Conservation (phyloP, 139 green algal species). For the Picochlorum sp. region DNA sequence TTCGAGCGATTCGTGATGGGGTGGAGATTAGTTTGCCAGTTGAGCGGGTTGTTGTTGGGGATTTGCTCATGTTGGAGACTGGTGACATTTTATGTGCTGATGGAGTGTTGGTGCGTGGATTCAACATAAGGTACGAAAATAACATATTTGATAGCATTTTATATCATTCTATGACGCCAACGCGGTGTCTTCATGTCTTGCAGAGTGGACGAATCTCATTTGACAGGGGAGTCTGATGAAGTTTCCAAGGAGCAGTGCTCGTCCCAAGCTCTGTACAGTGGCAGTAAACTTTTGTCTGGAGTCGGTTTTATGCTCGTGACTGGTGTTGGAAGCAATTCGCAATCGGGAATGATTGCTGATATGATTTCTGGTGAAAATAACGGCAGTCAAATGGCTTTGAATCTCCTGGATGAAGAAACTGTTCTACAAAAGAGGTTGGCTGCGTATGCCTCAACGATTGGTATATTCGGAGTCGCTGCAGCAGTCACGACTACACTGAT, state of each 20-base stretch:
- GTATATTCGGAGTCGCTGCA: constrained; percentile 51
- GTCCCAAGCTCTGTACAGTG: constrained; percentile 36
- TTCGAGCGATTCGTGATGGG: constrained; percentile 52
- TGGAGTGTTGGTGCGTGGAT: constrained; percentile 55
- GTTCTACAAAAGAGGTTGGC: constrained; percentile 68
- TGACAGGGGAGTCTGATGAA: constrained; percentile 68
- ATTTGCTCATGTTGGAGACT: constrained; percentile 68
- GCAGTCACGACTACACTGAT: constrained; percentile 30
- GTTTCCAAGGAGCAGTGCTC: constrained; percentile 37
- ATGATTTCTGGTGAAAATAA: constrained; percentile 3
- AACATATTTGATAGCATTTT: no score
- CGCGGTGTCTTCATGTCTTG: not conserved
- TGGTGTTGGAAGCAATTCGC: constrained; percentile 63
- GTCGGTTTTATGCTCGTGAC: constrained; percentile 66
- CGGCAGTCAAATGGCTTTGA: not conserved
- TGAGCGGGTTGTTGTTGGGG: constrained; percentile 63
- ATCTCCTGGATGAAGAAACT: constrained; percentile 40
- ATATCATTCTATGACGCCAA: no score
- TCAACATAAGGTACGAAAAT: constrained; percentile 37
- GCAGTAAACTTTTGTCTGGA: constrained; percentile 61
- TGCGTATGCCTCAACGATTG: constrained; percentile 57
- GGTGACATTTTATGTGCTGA: constrained; percentile 80
- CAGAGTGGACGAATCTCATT: constrained; percentile 71
- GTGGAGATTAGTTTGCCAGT: constrained; percentile 35
- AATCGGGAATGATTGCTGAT: constrained; percentile 40